Evolutionary conservation across 2,329 filamentous ascomycete genomes (phyloP).

Genomic region (Colletotrichum chlorophyti): DNA sequence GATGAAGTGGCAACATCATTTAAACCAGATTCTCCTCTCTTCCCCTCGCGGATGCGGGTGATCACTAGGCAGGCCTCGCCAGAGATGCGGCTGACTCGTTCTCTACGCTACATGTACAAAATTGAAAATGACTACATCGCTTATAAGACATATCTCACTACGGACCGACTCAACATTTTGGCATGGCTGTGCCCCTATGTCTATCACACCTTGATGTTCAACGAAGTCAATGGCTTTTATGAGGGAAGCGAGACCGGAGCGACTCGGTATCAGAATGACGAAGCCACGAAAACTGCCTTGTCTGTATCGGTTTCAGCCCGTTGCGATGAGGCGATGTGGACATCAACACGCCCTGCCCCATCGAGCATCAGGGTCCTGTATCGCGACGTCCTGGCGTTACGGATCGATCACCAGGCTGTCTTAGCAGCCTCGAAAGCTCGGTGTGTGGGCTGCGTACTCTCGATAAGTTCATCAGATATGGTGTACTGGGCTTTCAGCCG

Average conservation of each 20-base stretch:
- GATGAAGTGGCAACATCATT: constrained; percentile 21
- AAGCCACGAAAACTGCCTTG: constrained; percentile 23
- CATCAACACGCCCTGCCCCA: neutral
- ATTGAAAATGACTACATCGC: constrained; percentile 15
- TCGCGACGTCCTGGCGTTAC: constrained; percentile 18
- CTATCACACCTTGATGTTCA: neutral
- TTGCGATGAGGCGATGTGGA: constrained; percentile 5
- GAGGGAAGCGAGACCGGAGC: constrained; percentile 24
- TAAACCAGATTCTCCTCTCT: constrained; percentile 5
- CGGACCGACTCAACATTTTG: constrained; percentile 11
- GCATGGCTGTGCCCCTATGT: neutral
- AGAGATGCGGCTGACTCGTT: constrained; percentile 1
- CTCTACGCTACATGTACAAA: constrained; percentile 19
- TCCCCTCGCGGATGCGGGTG: neutral
- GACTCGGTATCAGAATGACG: constrained; percentile 2
- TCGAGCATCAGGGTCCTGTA: constrained; percentile 11
- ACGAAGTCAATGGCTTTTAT: neutral
- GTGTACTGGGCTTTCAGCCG: neutral
- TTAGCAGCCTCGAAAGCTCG: constrained; percentile 4
- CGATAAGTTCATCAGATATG: constrained; percentile 16
- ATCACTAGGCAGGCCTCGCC: constrained; percentile 6
- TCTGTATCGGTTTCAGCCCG: constrained; percentile 15
- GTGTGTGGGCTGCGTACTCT: constrained; percentile 4
- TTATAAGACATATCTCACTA: constrained; percentile 20
- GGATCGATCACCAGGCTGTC: constrained; percentile 18